Conservation (phyloP, 441 rosid species). For the Erodium texanum region DNA sequence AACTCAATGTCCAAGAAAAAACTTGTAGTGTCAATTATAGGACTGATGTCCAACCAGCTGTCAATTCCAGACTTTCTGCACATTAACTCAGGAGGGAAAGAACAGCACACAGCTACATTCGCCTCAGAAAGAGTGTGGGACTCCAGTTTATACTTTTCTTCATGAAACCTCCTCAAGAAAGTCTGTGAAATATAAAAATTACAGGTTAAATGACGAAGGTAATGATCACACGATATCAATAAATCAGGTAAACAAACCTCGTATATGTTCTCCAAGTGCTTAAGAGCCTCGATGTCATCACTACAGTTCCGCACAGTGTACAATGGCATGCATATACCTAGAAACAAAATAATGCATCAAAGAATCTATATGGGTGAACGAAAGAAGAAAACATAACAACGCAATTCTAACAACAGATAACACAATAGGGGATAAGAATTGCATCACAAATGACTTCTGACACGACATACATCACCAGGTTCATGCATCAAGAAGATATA, state of each 20-base stretch:
- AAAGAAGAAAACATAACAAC: background rate
- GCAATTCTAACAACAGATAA: too few species aligned
- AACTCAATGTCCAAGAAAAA: conserved; percentile 62
- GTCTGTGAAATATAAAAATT: conserved; percentile 36
- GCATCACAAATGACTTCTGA: too few species aligned
- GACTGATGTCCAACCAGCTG: conserved; percentile 51
- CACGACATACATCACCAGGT: background rate
- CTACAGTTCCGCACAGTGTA: conserved; percentile 40
- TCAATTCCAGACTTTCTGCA: conserved; percentile 38
- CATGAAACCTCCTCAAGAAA: conserved; percentile 51
- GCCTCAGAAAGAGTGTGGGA: conserved; percentile 25
- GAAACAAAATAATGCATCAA: background rate
- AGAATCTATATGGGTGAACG: background rate
- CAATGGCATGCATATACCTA: conserved; percentile 80
- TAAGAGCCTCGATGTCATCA: conserved; percentile 32
- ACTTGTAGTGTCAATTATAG: conserved; percentile 53
- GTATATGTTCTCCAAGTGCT: conserved; percentile 56
- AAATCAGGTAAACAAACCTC: conserved; percentile 40
- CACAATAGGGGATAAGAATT: too few species aligned
- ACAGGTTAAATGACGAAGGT: conserved; percentile 11
- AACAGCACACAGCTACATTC: conserved; percentile 43
- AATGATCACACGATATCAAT: conserved; percentile 9
- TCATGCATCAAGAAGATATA: background rate
- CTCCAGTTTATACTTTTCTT: conserved; percentile 49
- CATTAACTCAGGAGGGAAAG: conserved; percentile 47